Conservation (phyloP, 2,329 filamentous ascomycete species). For the Purpureocillium takamizusanense region DNA sequence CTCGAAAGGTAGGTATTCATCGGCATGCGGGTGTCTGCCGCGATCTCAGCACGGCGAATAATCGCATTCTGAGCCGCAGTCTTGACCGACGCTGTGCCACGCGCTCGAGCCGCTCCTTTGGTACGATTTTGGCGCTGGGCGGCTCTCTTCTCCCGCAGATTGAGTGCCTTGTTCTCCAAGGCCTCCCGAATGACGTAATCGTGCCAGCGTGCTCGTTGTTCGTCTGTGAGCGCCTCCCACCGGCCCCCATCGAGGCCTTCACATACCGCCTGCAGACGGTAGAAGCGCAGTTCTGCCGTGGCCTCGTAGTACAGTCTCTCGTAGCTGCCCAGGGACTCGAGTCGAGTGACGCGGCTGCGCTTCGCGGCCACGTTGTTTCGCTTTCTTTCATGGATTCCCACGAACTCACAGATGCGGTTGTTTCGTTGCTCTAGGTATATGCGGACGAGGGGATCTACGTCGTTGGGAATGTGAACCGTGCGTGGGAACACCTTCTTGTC, state of each 20-base stretch:
- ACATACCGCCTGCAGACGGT: constrained; percentile 15
- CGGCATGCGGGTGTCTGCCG: no score
- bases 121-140: no score
- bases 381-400: constrained; percentile 16
- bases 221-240: constrained; percentile 11
- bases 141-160: no score
- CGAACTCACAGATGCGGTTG: constrained; percentile 16
- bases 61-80: no score
- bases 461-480: constrained; percentile 10
- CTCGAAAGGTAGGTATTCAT: no score
- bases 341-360: constrained; percentile 21
- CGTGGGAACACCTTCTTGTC: constrained; percentile 15
- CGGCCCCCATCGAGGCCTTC: constrained; percentile 12
- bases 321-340: constrained; percentile 15
- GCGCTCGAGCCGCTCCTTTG: no score
- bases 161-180: no score
- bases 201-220: constrained; percentile 11
- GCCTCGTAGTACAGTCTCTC: constrained; percentile 13
- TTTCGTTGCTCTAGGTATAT: constrained; percentile 10
- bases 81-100: no score
- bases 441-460: constrained; percentile 6
- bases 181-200: constrained; percentile 10
- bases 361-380: constrained; percentile 30
- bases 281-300: constrained; percentile 17
- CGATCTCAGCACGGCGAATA: no score